Evolutionary conservation across 805 yeast species (phyloP), one percentile per base, ranked within the genome.

Genomic region (Barnettozyma siamensis): DNA sequence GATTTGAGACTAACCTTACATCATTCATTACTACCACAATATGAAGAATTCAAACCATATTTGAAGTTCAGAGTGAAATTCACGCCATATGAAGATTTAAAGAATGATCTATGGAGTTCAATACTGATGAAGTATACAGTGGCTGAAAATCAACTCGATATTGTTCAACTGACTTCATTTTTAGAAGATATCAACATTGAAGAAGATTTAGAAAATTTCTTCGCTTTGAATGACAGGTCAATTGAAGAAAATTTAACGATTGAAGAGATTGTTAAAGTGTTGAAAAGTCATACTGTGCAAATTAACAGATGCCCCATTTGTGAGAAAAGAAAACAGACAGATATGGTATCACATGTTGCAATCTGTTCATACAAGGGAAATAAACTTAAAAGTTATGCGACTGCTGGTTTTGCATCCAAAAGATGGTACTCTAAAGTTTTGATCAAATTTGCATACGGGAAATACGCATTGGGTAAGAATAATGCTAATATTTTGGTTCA

Each of bases 401-500:
- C 96, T 0, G 75, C 91, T 1, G 80, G 77, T 36, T 77, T 82
- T 50, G 98, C 98, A 0, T 76, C 89, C 4, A 80, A 86, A 51
- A 76, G 88, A 45, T 89, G 98, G 98, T 87, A 84, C 55, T 73
- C 89, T 4, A 88, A 84, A 53, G 75, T 85, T 3, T 66, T 89
- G 42, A 83, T 88, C 37, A 89, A 88, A 55, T 65, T 93, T 35
- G 86, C 93, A 0, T 88, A 87, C 57, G 99, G 99, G 0, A 83
- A 83, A 53, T 83, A 88, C 58, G 78, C 80, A 37, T 63, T 91
- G 29, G 97, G 97, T 2, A 80, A 82, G 19, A 87, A 91, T 57
- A 88, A 94, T 36, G 99, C 97, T 9, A 91, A 91, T 56, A 91
- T 93, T 24, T 67, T 93, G 37, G 97, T 91, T 2, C 98, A 93